phyloP scores from a whole-genome alignment of 345 rosid genomes.

The Litchi chinensis region DNA sequence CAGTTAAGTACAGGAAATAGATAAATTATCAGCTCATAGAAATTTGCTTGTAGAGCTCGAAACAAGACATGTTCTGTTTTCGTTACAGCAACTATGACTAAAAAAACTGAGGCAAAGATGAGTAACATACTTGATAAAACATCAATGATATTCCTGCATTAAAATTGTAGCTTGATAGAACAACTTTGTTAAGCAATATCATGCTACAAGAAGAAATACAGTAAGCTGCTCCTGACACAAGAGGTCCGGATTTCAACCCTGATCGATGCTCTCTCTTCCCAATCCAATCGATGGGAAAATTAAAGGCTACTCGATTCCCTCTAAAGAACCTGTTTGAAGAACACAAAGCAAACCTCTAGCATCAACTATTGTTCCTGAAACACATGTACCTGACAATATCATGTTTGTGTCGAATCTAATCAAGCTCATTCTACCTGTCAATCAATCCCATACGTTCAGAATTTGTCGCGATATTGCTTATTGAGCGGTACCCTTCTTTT shows the following conservation, averaged over 20 bases:
- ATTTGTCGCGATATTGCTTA: constrained; percentile 30
- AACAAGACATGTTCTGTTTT: too few species aligned
- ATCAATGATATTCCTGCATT: constrained; percentile 79
- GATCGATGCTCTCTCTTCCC: constrained; percentile 52
- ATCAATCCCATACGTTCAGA: constrained; percentile 45
- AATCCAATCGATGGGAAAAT: constrained; percentile 33
- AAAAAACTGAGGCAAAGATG: background rate
- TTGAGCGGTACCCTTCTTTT: constrained; percentile 42
- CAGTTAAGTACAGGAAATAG: constrained; percentile 24
- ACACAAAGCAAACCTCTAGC: background rate
- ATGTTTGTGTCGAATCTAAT: background rate
- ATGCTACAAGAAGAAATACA: constrained; percentile 92
- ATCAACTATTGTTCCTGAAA: background rate
- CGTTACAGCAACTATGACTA: background rate
- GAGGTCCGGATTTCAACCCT: constrained; percentile 59
- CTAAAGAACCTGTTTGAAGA: constrained; percentile 51
- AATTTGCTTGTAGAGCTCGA: background rate
- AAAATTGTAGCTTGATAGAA: constrained; percentile 75
- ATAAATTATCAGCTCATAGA: background rate
- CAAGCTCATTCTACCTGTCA: constrained; percentile 51
- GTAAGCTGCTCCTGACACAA: constrained; percentile 85
- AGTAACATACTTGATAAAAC: constrained; percentile 78
- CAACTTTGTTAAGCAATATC: constrained; percentile 84
- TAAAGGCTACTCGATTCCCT: constrained; percentile 41
- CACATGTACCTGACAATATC: background rate